Base-by-base conservation (phyloP, 257 asterid species). In the Handroanthus guayacan region DNA sequence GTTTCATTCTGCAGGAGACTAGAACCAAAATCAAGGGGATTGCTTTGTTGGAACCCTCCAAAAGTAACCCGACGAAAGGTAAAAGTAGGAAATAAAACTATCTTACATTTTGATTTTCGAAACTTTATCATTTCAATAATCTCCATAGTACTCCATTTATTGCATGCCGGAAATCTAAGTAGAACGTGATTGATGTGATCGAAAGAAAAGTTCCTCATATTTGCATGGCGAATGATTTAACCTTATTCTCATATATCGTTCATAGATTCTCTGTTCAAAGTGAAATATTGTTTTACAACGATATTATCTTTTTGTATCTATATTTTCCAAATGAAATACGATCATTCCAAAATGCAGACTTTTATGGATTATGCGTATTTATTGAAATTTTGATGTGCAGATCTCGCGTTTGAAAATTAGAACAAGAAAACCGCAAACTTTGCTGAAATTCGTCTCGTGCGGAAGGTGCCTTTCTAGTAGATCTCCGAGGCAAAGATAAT, bases 31-130 rank as follows among this genome's bases (percentile, higher is more conserved):
- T 92, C 97, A 54, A 88, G 98, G 82, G 86, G 83, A 83, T 84
- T 94, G 85, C 86, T 94, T 72, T 94, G 98, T 75, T 90, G 98
- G 97, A 90, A 86, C 80, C 82, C 93, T 20, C 88, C 93, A 41
- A 88, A 75, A 71, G 84, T 62, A 70, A 82, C 90, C 62, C 88
- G 89, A 39, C 85, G 87, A 77, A 88, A 92, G 97, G 98, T 92
- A 87, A 75, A 56, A 55, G 9, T 50, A 71, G 57, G 34, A 50
- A 67, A 58, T 37, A 51, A n/a, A 63, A 76, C 13, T 13, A 57
- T 38, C 62, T 41, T 44, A 65, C n/a, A 9, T 18, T 67, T 34
- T 34, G 37, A 52, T 58, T 66, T 66, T 8, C 2, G 6, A 58
- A 72, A 20, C 69, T 25, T 41, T 58, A 25, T 14, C 34, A 43